Evolutionary conservation across 1,139 yeast species (phyloP), one percentile per base, ranked within the genome.

Genomic region (Pneumocystis oryctolagi): DNA sequence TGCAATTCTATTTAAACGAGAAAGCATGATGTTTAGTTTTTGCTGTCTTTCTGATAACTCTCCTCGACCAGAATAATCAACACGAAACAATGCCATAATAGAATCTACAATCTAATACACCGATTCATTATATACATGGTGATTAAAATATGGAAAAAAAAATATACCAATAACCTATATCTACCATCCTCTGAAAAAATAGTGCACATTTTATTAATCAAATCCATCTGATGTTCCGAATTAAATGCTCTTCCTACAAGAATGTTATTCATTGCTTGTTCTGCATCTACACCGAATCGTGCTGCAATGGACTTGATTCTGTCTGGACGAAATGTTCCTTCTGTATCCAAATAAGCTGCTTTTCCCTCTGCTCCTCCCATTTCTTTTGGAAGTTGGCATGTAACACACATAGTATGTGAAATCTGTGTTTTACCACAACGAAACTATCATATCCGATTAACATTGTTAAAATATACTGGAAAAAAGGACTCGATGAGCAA

Each of bases 361-460:
- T 81, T 81, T 0, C 85, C 85, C 69, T 81, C 84, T 1, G 79
- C 84, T 1, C 85, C 85, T 4, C 85, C 85, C 73, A 79, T 71
- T 3, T 74, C 75, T 70, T 72, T 77, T 6, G 84, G 83, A 58
- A 82, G 70, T 68, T 82, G 86, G 1, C 84, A 76, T 0, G 84
- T 79, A 2, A 82, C 84, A 70, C 85, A 82, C 61, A 82, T 70
- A 0, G 85, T 82, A 67, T 82, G 85, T 1, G 84, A 80, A 71
- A 82, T 71, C 68, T 82, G 85, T 6, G 84, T 81, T 70, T 82
- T 82, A 62, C 85, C 85, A 66, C 84, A 30, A 39, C 62, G 65
- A 40, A 61, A 61, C 61, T 63, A 59, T 42, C 61, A 37, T 25
- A 8, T 25, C 14, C 6, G n/a, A 35, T n/a, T 25, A 30, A 25